Conservation (phyloP, 495 filamentous ascomycete species). For the Xylaria nigripes region DNA sequence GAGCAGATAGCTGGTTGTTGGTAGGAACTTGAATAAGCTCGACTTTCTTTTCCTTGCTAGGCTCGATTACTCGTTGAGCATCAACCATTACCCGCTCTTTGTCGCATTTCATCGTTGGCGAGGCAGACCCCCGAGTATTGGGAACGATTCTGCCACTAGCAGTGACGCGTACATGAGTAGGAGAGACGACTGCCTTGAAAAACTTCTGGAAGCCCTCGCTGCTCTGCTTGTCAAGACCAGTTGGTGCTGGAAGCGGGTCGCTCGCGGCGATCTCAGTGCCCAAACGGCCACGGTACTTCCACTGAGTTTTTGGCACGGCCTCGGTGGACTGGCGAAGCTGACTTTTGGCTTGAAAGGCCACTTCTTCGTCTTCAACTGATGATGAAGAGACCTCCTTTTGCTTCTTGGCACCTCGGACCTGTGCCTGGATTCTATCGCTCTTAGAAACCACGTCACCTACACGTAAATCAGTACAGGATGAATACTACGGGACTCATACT, state of each 20-base stretch:
- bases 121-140: conserved; percentile 42
- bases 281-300: conserved; percentile 37
- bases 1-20: conserved; percentile 17
- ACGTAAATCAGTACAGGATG: not conserved
- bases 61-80: conserved; percentile 11
- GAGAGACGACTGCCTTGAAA: conserved; percentile 47
- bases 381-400: conserved; percentile 17
- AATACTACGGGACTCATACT: not conserved
- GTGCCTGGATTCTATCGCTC: conserved; percentile 3
- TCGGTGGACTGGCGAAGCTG: not conserved
- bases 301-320: conserved; percentile 17
- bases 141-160: conserved; percentile 49
- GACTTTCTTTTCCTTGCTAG: conserved; percentile 11
- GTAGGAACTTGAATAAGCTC: not conserved
- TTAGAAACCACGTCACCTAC: conserved; percentile 16
- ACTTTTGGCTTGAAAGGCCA: conserved; percentile 19
- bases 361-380: conserved; percentile 17
- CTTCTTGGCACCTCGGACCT: conserved; percentile 10
- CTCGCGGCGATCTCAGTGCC: conserved; percentile 25
- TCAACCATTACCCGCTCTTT: conserved; percentile 23
- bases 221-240: conserved; percentile 36
- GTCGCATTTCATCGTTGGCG: conserved; percentile 35
- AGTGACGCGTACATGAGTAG: conserved; percentile 48
- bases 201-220: conserved; percentile 49
- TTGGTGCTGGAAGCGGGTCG: conserved; percentile 41